phyloP scores from a whole-genome alignment of 2,329 filamentous ascomycete genomes.

The Cytospora schulzeri region DNA sequence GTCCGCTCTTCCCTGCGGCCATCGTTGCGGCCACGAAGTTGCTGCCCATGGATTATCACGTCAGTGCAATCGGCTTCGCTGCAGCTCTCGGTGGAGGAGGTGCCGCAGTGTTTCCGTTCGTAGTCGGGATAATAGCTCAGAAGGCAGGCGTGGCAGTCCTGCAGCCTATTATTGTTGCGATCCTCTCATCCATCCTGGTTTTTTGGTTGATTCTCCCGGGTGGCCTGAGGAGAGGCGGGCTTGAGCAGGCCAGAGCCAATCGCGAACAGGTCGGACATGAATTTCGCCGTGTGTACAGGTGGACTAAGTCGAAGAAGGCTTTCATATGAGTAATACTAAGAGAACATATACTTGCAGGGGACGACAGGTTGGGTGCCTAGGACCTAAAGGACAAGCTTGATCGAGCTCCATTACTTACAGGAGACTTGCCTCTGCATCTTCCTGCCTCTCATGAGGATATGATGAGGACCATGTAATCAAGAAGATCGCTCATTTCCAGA shows the following conservation, averaged over 20 bases:
- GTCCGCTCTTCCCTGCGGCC: slow-evolving; percentile 75
- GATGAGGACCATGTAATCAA: too few relatives aligned
- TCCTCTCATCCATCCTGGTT: slow-evolving; percentile 5
- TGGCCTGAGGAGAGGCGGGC: slow-evolving; percentile 12
- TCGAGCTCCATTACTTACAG: background rate
- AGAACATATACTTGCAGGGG: background rate
- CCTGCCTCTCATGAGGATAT: too few relatives aligned
- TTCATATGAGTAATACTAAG: background rate
- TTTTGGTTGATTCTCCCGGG: slow-evolving; percentile 2
- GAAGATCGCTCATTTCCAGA: too few relatives aligned
- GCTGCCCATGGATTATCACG: slow-evolving; percentile 72
- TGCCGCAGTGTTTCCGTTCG: slow-evolving; percentile 67
- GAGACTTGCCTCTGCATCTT: too few relatives aligned
- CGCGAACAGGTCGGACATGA: slow-evolving; percentile 11
- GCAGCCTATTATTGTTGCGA: slow-evolving; percentile 51
- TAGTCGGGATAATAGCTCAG: slow-evolving; percentile 68
- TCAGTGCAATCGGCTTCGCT: slow-evolving; percentile 79
- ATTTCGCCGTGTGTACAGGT: slow-evolving; percentile 2
- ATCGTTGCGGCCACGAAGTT: slow-evolving; percentile 75
- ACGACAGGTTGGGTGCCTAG: background rate
- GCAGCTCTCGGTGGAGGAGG: slow-evolving; percentile 76
- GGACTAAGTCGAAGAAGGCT: background rate
- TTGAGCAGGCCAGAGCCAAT: slow-evolving; percentile 10
- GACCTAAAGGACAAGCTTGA: background rate
- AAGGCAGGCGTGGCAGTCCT: slow-evolving; percentile 57